These are phyloP conservation scores for Serendipita sp. DNA, from an alignment of 768 basidiomycete species.

Conservation along the genomic window DNA sequence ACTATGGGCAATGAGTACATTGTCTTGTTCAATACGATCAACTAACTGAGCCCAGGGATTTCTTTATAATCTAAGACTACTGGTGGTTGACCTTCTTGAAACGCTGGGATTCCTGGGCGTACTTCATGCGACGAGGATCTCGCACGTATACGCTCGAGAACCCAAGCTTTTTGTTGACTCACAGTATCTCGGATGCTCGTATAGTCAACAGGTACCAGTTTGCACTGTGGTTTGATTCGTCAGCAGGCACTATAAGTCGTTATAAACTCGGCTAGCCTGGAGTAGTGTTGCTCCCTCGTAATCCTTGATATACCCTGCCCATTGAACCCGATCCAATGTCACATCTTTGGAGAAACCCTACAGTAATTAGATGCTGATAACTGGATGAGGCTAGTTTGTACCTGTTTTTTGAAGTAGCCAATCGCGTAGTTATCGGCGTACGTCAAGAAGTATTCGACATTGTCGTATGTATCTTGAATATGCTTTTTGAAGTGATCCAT, in stretches of 20 bases:
- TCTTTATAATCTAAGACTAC: slow-evolving; percentile 50
- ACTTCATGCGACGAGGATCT: slow-evolving; percentile 76
- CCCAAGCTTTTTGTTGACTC: slow-evolving; percentile 54
- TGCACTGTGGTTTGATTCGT: slow-evolving; percentile 32
- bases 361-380: not conserved
- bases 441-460: slow-evolving; percentile 88
- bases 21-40: slow-evolving; percentile 3
- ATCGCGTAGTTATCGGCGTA: slow-evolving; percentile 99
- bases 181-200: slow-evolving; percentile 62
- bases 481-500: slow-evolving; percentile 98
- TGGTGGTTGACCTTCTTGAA: slow-evolving; percentile 38
- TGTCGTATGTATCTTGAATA: slow-evolving; percentile 63
- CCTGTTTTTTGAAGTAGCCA: slow-evolving; percentile 96
- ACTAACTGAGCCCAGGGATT: slow-evolving; percentile 75
- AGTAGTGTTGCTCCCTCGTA: slow-evolving; percentile 99
- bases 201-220: slow-evolving; percentile 76
- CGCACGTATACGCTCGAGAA: slow-evolving; percentile 39
- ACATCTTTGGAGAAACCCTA: slow-evolving; percentile 93
- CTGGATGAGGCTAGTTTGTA: slow-evolving; percentile 5
- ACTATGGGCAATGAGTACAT: slow-evolving; percentile 25
- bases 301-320: slow-evolving; percentile 99
- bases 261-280: slow-evolving; percentile 30
- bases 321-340: slow-evolving; percentile 70
- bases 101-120: slow-evolving; percentile 61
- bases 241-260: slow-evolving; percentile 1